These are phyloP conservation scores for Ogataea corticis DNA, from an alignment of 805 yeast species.

Conservation along the genomic window DNA sequence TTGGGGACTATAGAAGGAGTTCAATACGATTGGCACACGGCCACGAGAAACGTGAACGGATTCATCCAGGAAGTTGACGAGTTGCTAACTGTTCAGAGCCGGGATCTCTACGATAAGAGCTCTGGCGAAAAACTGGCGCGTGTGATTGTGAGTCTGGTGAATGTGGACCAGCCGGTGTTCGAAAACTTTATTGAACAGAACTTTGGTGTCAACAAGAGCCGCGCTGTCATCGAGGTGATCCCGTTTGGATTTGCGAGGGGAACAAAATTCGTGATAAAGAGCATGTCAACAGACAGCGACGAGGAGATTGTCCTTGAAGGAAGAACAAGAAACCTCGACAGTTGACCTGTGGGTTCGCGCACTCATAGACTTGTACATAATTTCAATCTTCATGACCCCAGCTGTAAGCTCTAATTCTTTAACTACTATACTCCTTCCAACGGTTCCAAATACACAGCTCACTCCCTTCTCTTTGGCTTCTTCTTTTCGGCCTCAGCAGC, in stretches of 20 bases:
- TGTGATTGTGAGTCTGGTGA: slow-evolving; percentile 25
- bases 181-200: slow-evolving; percentile 28
- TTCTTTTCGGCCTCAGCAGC: slow-evolving; percentile 78
- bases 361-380: background rate
- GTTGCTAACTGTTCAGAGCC: slow-evolving; percentile 29
- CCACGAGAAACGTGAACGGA: slow-evolving; percentile 21
- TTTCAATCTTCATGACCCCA: background rate
- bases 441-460: background rate
- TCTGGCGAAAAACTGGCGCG: slow-evolving; percentile 27
- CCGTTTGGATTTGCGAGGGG: slow-evolving; percentile 22
- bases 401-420: no score
- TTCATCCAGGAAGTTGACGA: slow-evolving; percentile 25
- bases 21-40: slow-evolving; percentile 26
- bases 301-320: slow-evolving; percentile 33
- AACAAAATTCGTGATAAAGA: slow-evolving; percentile 26
- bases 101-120: slow-evolving; percentile 30
- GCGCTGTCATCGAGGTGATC: slow-evolving; percentile 28
- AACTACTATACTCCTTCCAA: background rate
- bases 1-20: slow-evolving; percentile 32
- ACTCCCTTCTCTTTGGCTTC: slow-evolving; percentile 41
- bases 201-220: slow-evolving; percentile 25
- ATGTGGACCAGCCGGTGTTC: slow-evolving; percentile 19
- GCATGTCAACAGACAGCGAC: slow-evolving; percentile 25
- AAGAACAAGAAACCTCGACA: slow-evolving; percentile 23
- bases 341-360: background rate